Percentiles rank a stretch among this genome's conserved stretches.
Evolutionary conservation across 2,329 filamentous ascomycete genomes (phyloP).

Genomic region (Teratosphaeriaceae sp.): DNA sequence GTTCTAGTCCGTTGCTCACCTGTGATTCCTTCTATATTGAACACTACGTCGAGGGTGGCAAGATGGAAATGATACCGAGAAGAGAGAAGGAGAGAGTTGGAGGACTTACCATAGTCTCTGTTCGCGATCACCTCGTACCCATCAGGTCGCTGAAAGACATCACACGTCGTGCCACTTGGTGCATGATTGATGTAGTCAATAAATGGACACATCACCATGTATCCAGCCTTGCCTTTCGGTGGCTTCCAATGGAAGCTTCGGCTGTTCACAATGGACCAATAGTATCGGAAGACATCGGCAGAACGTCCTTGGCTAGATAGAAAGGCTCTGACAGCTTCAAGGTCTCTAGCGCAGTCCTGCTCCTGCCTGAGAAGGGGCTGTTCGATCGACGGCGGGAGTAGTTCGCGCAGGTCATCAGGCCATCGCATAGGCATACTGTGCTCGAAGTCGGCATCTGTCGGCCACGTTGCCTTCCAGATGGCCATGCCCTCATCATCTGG

Average conservation of each 20-base stretch:
- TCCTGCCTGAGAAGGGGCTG: constrained; percentile 25
- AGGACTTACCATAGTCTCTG: constrained; percentile 40
- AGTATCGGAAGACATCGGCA: constrained; percentile 44
- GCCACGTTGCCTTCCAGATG: constrained; percentile 43
- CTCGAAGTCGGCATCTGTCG: constrained; percentile 54
- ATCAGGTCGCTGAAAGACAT: constrained; percentile 43
- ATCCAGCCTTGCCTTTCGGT: constrained; percentile 44
- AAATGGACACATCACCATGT: constrained; percentile 64
- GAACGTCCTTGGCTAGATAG: constrained; percentile 15
- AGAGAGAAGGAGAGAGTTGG: constrained; percentile 1
- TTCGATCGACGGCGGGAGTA: constrained; percentile 32
- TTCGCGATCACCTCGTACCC: constrained; percentile 52
- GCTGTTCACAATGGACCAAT: constrained; percentile 56
- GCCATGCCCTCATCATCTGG: constrained; percentile 8
- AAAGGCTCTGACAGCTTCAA: constrained; percentile 9
- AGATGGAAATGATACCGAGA: constrained; percentile 1
- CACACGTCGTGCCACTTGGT: constrained; percentile 39
- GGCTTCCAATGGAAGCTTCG: constrained; percentile 54
- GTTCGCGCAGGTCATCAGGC: constrained; percentile 35
- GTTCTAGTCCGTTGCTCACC: too few relatives aligned
- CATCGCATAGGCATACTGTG: constrained; percentile 53
- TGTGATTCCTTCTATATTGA: too few relatives aligned
- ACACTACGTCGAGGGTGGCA: not conserved
- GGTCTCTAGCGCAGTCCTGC: constrained; percentile 24
- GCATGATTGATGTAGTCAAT: constrained; percentile 64